Evolutionary conservation across 2,329 filamentous ascomycete genomes (phyloP).

Genomic region (Orbilia ellipsospora): DNA sequence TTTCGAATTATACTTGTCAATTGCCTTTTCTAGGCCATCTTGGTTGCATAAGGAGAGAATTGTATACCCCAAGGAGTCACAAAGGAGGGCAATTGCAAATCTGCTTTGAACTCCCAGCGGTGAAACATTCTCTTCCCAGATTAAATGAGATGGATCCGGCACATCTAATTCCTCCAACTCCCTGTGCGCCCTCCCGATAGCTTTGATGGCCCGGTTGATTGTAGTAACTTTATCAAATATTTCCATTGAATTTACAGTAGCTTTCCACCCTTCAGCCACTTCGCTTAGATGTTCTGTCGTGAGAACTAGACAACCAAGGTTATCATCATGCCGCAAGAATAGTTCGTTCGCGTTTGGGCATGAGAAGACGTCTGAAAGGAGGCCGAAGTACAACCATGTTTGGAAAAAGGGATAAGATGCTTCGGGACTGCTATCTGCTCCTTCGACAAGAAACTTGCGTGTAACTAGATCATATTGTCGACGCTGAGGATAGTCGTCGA

Average conservation of each 20-base stretch:
- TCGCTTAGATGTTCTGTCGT: constrained; percentile 35
- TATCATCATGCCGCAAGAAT: constrained; percentile 39
- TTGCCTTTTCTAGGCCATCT: constrained; percentile 4
- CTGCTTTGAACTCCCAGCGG: constrained; percentile 22
- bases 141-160: constrained; percentile 25
- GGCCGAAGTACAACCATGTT: constrained; percentile 47
- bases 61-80: constrained; percentile 38
- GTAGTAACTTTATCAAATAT: constrained; percentile 24
- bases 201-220: constrained; percentile 10
- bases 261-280: constrained; percentile 21
- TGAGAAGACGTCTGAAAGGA: constrained; percentile 34
- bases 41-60: constrained; percentile 10
- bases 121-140: constrained; percentile 22
- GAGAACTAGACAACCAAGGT: constrained; percentile 16
- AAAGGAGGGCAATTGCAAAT: constrained; percentile 41
- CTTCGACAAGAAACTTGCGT: constrained; percentile 30
- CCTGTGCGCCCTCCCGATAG: constrained; percentile 12
- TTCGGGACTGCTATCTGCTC: constrained; percentile 37
- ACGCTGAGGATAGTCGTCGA: constrained; percentile 44
- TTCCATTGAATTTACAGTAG: constrained; percentile 26
- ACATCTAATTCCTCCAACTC: constrained; percentile 24
- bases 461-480: constrained; percentile 30
- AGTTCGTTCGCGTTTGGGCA: constrained; percentile 34
- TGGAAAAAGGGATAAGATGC: constrained; percentile 45
- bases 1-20: constrained; percentile 51